Percentiles rank a stretch among this genome's conserved stretches.
Evolutionary conservation across 192 early-diverging fungal genomes (phyloP).

Genomic region (Phycomyces nitens): DNA sequence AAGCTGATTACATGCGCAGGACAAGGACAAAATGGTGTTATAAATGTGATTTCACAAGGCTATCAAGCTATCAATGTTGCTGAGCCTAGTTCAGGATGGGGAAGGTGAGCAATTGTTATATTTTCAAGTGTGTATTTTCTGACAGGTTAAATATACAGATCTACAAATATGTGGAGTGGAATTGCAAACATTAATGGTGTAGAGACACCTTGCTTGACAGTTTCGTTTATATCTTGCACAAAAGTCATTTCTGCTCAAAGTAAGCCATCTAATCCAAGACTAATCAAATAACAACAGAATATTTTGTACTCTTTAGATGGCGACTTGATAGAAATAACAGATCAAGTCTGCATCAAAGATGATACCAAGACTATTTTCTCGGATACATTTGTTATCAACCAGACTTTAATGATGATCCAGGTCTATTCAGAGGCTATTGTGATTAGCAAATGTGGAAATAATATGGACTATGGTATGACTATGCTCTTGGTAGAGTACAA

Average conservation of each 20-base stretch:
- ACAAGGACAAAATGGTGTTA: constrained; percentile 15
- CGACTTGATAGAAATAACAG: background rate
- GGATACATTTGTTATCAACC: background rate
- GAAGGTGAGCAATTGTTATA: constrained; percentile 5
- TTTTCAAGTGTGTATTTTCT: too few relatives aligned
- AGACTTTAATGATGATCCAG: background rate
- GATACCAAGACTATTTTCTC: background rate
- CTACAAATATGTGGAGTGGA: too few relatives aligned
- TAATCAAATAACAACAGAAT: background rate
- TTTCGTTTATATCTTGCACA: background rate
- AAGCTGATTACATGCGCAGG: constrained; percentile 20
- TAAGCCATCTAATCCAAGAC: background rate
- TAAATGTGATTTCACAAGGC: constrained; percentile 11
- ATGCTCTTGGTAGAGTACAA: too few relatives aligned
- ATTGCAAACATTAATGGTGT: too few relatives aligned
- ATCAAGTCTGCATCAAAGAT: background rate
- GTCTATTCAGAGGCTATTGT: background rate
- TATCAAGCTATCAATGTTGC: background rate
- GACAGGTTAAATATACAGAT: too few relatives aligned
- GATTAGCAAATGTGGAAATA: background rate
- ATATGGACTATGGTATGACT: too few relatives aligned
- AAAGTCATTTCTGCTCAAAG: background rate
- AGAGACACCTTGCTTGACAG: too few relatives aligned
- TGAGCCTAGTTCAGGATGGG: background rate
- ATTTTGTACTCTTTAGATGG: background rate